Percentiles rank a stretch among this genome's conserved stretches.
Evolutionary conservation across 2,329 filamentous ascomycete genomes (phyloP).

Genomic region (Fusarium compactum): DNA sequence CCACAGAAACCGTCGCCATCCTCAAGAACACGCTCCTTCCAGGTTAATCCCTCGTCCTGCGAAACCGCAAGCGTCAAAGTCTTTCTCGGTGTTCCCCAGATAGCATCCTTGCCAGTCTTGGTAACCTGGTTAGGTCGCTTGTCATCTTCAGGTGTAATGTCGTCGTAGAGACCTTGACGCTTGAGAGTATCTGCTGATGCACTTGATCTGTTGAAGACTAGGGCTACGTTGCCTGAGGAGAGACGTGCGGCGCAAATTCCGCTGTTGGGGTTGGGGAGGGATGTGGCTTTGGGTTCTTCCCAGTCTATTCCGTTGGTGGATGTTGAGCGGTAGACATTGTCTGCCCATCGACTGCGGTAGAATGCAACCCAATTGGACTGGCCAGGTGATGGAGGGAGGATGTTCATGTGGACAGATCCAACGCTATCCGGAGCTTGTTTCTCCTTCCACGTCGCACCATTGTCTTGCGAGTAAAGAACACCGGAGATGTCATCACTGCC

Average conservation of each 20-base stretch:
- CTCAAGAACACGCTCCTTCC: slow-evolving; percentile 55
- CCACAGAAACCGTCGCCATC: slow-evolving; percentile 60
- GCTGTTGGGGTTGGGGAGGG: slow-evolving; percentile 59
- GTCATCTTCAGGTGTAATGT: slow-evolving; percentile 57
- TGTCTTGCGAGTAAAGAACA: slow-evolving; percentile 53
- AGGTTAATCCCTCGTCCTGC: slow-evolving; percentile 53
- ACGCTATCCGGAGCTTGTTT: slow-evolving; percentile 52
- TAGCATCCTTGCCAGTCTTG: slow-evolving; percentile 53
- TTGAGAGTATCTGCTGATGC: slow-evolving; percentile 50
- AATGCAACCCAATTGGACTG: slow-evolving; percentile 51
- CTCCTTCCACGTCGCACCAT: slow-evolving; percentile 56
- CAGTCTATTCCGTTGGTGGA: slow-evolving; percentile 56
- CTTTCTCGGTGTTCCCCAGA: slow-evolving; percentile 58
- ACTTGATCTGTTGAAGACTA: slow-evolving; percentile 58
- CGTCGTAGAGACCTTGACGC: slow-evolving; percentile 58
- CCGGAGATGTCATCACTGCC: slow-evolving; percentile 59
- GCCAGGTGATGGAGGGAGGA: slow-evolving; percentile 46
- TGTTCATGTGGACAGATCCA: slow-evolving; percentile 60
- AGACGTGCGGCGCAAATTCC: slow-evolving; percentile 56
- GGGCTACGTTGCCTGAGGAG: slow-evolving; percentile 50
- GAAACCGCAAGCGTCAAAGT: slow-evolving; percentile 52
- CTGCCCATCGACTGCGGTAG: slow-evolving; percentile 60
- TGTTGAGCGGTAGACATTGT: slow-evolving; percentile 56
- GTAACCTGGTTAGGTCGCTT: slow-evolving; percentile 54
- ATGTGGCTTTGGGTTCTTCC: slow-evolving; percentile 51